Conservation (phyloP, 2,329 filamentous ascomycete genomes). For the Colletotrichum tamarilloi region DNA sequence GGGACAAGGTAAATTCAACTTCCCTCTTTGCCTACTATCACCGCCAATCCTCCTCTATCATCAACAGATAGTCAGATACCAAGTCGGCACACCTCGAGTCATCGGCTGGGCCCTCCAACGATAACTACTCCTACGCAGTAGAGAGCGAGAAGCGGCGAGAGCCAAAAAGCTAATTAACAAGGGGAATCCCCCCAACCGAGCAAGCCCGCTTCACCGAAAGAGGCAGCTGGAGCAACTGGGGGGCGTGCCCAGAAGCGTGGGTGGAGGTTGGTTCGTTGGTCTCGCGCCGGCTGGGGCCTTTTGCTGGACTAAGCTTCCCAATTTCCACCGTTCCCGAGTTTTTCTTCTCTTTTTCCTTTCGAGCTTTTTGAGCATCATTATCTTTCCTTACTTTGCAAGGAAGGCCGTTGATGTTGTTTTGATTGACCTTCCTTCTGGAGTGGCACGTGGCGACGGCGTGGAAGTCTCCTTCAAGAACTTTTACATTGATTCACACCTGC, state of each 20-base stretch:
- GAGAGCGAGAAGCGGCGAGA: background rate
- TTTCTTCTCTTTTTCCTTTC: background rate
- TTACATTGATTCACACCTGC: background rate
- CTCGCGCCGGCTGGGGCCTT: background rate
- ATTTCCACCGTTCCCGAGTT: background rate
- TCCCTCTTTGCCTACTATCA: background rate
- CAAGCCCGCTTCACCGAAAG: constrained; percentile 31
- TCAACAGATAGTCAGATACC: no score
- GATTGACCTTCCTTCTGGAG: background rate
- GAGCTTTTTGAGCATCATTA: background rate
- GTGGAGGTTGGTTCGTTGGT: constrained; percentile 2
- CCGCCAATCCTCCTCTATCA: background rate
- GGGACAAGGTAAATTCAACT: constrained; percentile 12
- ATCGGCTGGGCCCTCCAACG: background rate
- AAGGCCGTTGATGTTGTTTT: background rate
- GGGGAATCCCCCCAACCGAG: background rate
- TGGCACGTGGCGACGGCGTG: background rate
- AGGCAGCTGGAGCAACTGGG: constrained; percentile 26
- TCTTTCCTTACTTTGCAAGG: background rate
- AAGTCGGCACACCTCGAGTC: background rate
- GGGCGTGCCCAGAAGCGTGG: background rate
- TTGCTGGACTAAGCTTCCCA: constrained; percentile 14
- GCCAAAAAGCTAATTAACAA: background rate
- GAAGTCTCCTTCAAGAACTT: no score
- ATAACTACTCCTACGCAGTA: background rate